Percentiles rank a stretch among this genome's conserved stretches.
Conservation (phyloP, 352 stramenopile genomes). For the Phytophthora hibernalis region DNA sequence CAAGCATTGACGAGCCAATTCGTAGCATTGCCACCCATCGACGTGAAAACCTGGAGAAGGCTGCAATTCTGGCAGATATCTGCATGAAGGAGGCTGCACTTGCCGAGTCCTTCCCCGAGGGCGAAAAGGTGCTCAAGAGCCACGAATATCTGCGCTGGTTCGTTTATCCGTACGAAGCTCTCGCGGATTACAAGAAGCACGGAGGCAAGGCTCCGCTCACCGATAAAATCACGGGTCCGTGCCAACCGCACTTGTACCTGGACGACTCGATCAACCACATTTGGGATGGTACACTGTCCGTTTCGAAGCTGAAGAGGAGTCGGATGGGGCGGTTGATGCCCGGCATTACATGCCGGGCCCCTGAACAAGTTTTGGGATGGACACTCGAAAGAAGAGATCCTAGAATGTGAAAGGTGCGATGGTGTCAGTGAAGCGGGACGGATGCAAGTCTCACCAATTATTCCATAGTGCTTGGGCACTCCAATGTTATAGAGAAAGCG, state of each 20-base stretch:
- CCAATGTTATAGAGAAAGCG: neutral
- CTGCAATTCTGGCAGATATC: slow-evolving; percentile 20
- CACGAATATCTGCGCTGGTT: slow-evolving; percentile 47
- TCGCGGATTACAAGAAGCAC: slow-evolving; percentile 29
- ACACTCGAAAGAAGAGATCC: slow-evolving; percentile 18
- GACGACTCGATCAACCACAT: slow-evolving; percentile 24
- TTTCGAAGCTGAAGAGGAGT: slow-evolving; percentile 36
- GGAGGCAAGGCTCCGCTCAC: slow-evolving; percentile 30
- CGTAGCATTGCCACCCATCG: slow-evolving; percentile 28
- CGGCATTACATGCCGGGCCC: slow-evolving; percentile 24
- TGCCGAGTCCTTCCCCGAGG: slow-evolving; percentile 27
- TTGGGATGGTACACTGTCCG: slow-evolving; percentile 35
- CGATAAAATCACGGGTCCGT: slow-evolving; percentile 39
- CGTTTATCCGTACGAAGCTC: slow-evolving; percentile 39
- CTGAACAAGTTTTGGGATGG: slow-evolving; percentile 4
- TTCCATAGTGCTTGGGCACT: neutral
- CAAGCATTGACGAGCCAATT: slow-evolving; percentile 20
- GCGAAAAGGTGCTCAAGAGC: slow-evolving; percentile 29
- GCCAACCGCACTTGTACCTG: slow-evolving; percentile 43
- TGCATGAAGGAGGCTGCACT: slow-evolving; percentile 38
- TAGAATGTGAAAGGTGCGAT: slow-evolving; percentile 3
- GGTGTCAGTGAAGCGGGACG: neutral
- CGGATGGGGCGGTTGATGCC: slow-evolving; percentile 29
- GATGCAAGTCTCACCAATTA: slow-evolving; percentile 3
- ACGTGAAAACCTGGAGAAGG: slow-evolving; percentile 37